Evolutionary conservation across 1,284 basidiomycete species (phyloP), one percentile per base, ranked within the genome.

Genomic region (Ustilago loliicola): DNA sequence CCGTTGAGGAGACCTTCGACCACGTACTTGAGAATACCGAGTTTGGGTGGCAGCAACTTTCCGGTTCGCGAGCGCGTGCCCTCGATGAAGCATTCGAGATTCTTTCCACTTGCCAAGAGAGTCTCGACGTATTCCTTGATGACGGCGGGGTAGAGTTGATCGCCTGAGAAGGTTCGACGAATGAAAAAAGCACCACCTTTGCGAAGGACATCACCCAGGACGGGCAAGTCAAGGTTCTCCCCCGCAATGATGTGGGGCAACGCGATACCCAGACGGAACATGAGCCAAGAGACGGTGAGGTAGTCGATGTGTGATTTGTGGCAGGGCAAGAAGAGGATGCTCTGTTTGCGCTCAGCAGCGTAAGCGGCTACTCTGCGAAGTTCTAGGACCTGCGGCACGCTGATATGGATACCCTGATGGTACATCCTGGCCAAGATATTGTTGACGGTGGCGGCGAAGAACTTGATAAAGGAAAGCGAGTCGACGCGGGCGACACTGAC

Each of bases 301-400:
- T 84, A 83, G 67, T 85, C 85, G 55, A 87, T 87, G 63, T 87
- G 87, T 2, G 80, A 83, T 61, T 87, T 87, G 76, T 87, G 87
- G 66, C 86, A 87, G 0, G 87, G 87, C 6, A 87, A 70, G 32
- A 87, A 86, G 60, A 87, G 75, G 51, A 87, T 79, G 48, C 83
- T 83, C 60, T 87, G 84, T 62, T 84, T 83, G 36, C 80, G 78
- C 40, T 82, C 68, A 2, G 82, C 83, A 0, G 87, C 87, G 19
- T 79, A 66, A 13, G 80, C 61, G 0, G 87, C 87, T 0, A 85
- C 82, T 17, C 79, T 59, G 17, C 84, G 77, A 19, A 85, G 69
- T 50, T 83, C 83, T 38, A 85, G 66, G 13, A 85, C 82, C 53
- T 85, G 82, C 0, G 77, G 72, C 2, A 83, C 80, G 38, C 66